These are phyloP conservation scores for Elsinoe ampelina DNA, from an alignment of 2,329 filamentous ascomycete genomes.

Conservation along the genomic window DNA sequence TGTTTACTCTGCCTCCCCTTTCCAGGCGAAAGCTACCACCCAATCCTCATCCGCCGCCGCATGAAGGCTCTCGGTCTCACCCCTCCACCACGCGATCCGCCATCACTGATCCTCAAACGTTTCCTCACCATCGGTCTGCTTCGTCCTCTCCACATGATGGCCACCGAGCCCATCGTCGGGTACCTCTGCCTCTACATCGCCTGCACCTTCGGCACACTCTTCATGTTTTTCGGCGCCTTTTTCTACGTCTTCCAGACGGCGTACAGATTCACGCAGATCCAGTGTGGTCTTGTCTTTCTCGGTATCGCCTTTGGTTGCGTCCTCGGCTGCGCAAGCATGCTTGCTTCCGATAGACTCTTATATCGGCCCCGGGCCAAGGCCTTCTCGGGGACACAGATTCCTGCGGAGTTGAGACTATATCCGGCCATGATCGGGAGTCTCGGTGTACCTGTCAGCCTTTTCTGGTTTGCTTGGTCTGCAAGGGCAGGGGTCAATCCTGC, in stretches of 20 bases:
- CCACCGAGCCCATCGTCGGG: constrained; percentile 30
- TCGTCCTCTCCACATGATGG: constrained; percentile 27
- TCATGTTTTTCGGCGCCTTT: constrained; percentile 27
- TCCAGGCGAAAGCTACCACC: constrained; percentile 49
- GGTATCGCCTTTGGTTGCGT: constrained; percentile 19
- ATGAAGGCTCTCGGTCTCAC: constrained; percentile 27
- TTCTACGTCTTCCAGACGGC: constrained; percentile 21
- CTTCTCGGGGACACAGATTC: background rate
- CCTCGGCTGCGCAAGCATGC: constrained; percentile 22
- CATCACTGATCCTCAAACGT: constrained; percentile 24
- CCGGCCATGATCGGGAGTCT: constrained; percentile 4
- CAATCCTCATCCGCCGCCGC: constrained; percentile 35
- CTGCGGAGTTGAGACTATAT: constrained; percentile 7
- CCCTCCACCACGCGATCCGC: constrained; percentile 17
- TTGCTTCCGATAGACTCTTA: constrained; percentile 29
- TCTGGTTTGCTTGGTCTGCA: constrained; percentile 16
- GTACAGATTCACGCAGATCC: constrained; percentile 18
- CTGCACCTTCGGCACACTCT: constrained; percentile 25
- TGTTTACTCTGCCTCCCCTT: constrained; percentile 30
- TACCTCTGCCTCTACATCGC: constrained; percentile 25
- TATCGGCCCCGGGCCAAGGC: constrained; percentile 21
- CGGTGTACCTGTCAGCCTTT: constrained; percentile 13
- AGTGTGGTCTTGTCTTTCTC: constrained; percentile 21
- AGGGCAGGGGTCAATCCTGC: constrained; percentile 8
- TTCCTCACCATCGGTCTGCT: constrained; percentile 27